phyloP scores from a whole-genome alignment of 176 grass and related monocot species.

The Aegilops tauschii region DNA sequence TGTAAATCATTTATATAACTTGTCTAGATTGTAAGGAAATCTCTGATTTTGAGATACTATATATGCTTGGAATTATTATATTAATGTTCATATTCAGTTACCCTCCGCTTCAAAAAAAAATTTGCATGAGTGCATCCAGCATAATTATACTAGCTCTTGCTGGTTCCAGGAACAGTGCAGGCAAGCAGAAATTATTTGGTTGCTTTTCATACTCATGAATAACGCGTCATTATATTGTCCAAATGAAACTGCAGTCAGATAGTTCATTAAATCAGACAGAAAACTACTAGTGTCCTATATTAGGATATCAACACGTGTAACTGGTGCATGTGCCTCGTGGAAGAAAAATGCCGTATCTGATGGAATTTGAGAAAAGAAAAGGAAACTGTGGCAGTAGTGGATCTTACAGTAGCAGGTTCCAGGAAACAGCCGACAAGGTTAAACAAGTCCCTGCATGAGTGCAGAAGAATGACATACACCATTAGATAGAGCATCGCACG shows the following conservation, averaged over 20 bases:
- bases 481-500: background rate
- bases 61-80: background rate
- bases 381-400: background rate
- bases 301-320: slow-evolving; percentile 8
- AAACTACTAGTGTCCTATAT: background rate
- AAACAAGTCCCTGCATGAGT: slow-evolving; percentile 82
- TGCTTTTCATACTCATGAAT: slow-evolving; percentile 11
- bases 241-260: background rate
- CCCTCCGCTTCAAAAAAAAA: background rate
- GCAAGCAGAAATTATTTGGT: slow-evolving; percentile 7
- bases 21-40: background rate
- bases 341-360: background rate
- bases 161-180: background rate
- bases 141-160: background rate
- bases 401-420: slow-evolving; percentile 91
- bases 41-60: background rate
- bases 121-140: background rate
- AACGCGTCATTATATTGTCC: background rate
- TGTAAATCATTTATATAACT: background rate
- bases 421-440: slow-evolving; percentile 84
- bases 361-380: background rate
- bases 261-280: background rate
- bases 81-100: background rate
- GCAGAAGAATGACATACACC: background rate
- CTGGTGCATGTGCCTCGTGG: background rate